Evolutionary conservation across 2,329 filamentous ascomycete species (phyloP).

Genomic region (Trichophyton simii): DNA sequence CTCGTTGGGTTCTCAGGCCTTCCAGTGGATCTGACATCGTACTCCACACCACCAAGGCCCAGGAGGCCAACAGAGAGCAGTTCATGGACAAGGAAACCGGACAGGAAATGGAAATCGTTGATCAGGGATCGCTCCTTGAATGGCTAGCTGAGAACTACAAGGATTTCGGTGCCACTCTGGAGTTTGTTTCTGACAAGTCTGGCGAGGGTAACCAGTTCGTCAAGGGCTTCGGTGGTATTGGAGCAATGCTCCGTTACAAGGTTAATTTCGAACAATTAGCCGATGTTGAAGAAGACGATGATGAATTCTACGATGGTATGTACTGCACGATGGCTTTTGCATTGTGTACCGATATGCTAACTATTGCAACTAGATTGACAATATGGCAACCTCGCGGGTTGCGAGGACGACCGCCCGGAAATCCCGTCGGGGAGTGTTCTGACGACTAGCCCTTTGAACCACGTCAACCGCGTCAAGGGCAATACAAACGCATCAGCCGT

Average conservation of each 20-base stretch:
- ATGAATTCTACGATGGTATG: slow-evolving; percentile 75
- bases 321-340: not conserved
- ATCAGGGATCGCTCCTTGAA: slow-evolving; percentile 89
- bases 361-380: slow-evolving; percentile 58
- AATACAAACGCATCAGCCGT: slow-evolving; percentile 23
- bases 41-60: slow-evolving; percentile 76
- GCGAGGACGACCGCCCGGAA: slow-evolving; percentile 71
- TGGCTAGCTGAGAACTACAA: slow-evolving; percentile 99
- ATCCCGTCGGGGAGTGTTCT: slow-evolving; percentile 40
- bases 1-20: slow-evolving; percentile 77
- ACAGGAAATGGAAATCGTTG: slow-evolving; percentile 89
- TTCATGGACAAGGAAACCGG: slow-evolving; percentile 95
- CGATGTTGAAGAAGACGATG: slow-evolving; percentile 77
- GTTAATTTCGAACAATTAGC: slow-evolving; percentile 99
- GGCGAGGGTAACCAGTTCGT: slow-evolving; percentile 99
- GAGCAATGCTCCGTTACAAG: slow-evolving; percentile 95
- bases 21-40: slow-evolving; percentile 59
- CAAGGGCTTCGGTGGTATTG: slow-evolving; percentile 97
- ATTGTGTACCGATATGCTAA: slow-evolving; percentile 4
- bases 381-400: slow-evolving; percentile 69
- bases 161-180: slow-evolving; percentile 87
- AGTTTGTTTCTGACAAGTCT: slow-evolving; percentile 95
- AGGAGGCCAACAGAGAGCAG: slow-evolving; percentile 65
- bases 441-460: slow-evolving; percentile 40
- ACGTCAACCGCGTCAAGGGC: slow-evolving; percentile 24